phyloP scores from a whole-genome alignment of 306 rosid species.

The Benincasa hispida region DNA sequence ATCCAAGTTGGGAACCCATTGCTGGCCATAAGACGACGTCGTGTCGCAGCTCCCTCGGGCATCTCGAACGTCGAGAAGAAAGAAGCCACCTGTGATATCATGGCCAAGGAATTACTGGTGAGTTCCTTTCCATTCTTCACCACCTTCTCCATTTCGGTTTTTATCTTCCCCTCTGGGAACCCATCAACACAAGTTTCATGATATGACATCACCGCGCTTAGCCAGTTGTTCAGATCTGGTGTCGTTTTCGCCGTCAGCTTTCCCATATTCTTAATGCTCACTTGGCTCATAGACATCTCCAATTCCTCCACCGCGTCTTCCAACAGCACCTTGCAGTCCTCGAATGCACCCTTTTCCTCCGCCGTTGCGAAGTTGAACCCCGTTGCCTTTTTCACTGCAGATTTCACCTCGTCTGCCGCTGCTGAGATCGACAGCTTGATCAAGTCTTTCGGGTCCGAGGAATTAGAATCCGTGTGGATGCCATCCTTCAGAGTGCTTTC shows the following conservation, averaged over 20 bases:
- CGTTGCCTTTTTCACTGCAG: conserved; percentile 22
- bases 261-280: background rate
- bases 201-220: conserved; percentile 76
- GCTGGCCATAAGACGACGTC: conserved; percentile 17
- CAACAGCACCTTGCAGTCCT: conserved; percentile 49
- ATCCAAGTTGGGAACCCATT: conserved; percentile 60
- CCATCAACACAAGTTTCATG: conserved; percentile 69
- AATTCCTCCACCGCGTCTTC: conserved; percentile 44
- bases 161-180: conserved; percentile 43
- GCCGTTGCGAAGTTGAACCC: conserved; percentile 18
- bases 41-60: background rate
- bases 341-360: conserved; percentile 45
- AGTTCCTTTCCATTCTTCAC: conserved; percentile 30
- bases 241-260: conserved; percentile 8
- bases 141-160: conserved; percentile 20
- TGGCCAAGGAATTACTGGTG: conserved; percentile 70
- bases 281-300: conserved; percentile 11
- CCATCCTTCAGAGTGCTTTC: conserved; percentile 27
- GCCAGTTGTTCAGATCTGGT: conserved; percentile 59
- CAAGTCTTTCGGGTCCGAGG: conserved; percentile 38
- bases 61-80: conserved; percentile 19
- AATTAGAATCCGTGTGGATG: background rate
- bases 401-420: conserved; percentile 24
- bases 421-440: conserved; percentile 28
- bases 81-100: conserved; percentile 25